Evolutionary conservation across 2,329 filamentous ascomycete species (phyloP), one percentile per base, ranked within the genome.

Genomic region (Dothideomycetes sp.): DNA sequence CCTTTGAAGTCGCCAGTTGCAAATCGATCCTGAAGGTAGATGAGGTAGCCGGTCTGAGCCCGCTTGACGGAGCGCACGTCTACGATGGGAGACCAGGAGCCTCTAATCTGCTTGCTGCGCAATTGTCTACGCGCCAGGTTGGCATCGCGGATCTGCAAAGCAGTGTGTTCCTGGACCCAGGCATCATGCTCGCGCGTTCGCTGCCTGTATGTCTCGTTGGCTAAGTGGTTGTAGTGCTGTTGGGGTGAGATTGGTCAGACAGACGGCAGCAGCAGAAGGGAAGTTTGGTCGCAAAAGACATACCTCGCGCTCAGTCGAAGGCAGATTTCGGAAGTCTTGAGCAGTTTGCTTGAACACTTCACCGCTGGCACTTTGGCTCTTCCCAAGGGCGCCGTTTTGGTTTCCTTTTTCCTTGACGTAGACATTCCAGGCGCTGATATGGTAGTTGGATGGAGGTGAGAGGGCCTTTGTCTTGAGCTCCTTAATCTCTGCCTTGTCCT

Each of bases 101-200:
- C 30, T 30, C 50, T 51, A 6, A 18, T 17, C 3, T 36, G 46
- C 10, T 35, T 47, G 4, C 46, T 34, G 9, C 55, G 53, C 13
- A 71, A 50, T 4, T 30, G 9, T 1, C 27, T 44, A 25, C 79
- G 73, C 9, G 79, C 79, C 9, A 48, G 52, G 55, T 83, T 83
- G 43, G 79, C 78, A 3, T 64, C 44, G 32, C 62, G 62, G 49
- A 83, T 80, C 52, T 79, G 56, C 4, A 72, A 61, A 8, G 74
- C 69, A 2, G 73, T 73, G 52, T 78, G 59, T 3, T 57, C 60
- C 22, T 68, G 55, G 15, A 82, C 56, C 74, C 74, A 83, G 44
- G 64, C 53, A 20, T 70, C 61, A 52, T 69, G 71, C 11, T 61
- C 63, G 15, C 60, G 58, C 15, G 56, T 49, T 35, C 68, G 69